Evolutionary conservation across 148 eudicot species (phyloP).

Genomic region (Cornus kousa): DNA sequence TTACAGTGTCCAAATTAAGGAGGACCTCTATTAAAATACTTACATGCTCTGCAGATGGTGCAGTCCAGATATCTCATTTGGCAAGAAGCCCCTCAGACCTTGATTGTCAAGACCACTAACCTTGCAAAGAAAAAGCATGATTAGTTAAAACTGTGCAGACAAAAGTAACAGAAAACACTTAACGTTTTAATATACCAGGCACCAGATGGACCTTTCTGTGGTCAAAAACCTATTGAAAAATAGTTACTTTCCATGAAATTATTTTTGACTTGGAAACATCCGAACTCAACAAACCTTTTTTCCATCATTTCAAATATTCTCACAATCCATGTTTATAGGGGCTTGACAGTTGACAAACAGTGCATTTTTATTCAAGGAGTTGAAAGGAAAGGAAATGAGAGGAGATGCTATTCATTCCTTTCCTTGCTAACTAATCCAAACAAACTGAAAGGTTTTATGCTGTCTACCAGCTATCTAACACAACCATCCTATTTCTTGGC

Average conservation of each 20-base stretch:
- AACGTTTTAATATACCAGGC: background rate
- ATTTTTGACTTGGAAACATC: background rate
- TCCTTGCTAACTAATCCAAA: too few species aligned
- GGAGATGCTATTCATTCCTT: too few species aligned
- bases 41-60: constrained; percentile 87
- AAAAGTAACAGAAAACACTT: background rate
- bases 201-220: background rate
- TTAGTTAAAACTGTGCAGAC: background rate
- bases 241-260: background rate
- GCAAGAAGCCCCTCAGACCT: constrained; percentile 86
- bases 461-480: too few species aligned
- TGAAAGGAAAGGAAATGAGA: too few species aligned
- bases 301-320: too few species aligned
- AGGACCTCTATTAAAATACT: constrained; percentile 26
- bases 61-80: constrained; percentile 66
- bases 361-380: too few species aligned
- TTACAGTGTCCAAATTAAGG: background rate
- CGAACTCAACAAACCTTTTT: too few species aligned
- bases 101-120: constrained; percentile 90
- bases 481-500: too few species aligned
- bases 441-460: too few species aligned
- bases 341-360: too few species aligned
- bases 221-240: background rate
- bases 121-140: constrained; percentile 17
- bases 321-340: too few species aligned